phyloP scores from a whole-genome alignment of 805 yeast genomes.

The Saturnispora besseyi region DNA sequence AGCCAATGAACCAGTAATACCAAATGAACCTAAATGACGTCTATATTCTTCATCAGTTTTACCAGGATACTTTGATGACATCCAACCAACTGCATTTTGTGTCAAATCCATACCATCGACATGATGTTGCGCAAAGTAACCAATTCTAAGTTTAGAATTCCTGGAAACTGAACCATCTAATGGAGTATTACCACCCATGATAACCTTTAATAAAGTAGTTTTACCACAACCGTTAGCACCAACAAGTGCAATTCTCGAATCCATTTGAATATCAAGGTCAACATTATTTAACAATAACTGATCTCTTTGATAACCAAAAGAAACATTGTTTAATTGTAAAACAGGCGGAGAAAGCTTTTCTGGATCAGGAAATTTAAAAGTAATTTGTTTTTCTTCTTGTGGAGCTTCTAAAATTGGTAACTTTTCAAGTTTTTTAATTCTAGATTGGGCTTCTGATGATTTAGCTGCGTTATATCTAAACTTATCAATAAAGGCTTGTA shows the following conservation, averaged over 20 bases:
- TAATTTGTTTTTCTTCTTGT: conserved; percentile 76
- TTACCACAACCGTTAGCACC: conserved; percentile 99
- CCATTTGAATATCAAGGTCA: conserved; percentile 84
- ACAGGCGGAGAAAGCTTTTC: conserved; percentile 91
- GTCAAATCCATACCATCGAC: conserved; percentile 93
- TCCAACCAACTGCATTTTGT: conserved; percentile 87
- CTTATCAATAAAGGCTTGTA: conserved; percentile 92
- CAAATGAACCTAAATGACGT: conserved; percentile 93
- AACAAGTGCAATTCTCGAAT: conserved; percentile 90
- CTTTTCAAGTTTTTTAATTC: conserved; percentile 94
- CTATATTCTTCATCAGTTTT: conserved; percentile 94
- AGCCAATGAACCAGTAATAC: conserved; percentile 91
- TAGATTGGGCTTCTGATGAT: conserved; percentile 94
- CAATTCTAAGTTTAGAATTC: conserved; percentile 83
- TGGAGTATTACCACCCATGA: conserved; percentile 73
- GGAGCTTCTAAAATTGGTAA: conserved; percentile 90
- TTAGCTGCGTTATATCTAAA: conserved; percentile 97
- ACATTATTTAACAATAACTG: conserved; percentile 64
- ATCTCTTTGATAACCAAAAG: conserved; percentile 70
- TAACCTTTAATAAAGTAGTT: conserved; percentile 80
- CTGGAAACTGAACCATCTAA: conserved; percentile 67
- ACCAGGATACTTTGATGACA: conserved; percentile 84
- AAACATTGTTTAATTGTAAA: conserved; percentile 74
- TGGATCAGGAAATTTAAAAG: conserved; percentile 92
- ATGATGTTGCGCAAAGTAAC: conserved; percentile 97